A percentile compares a stretch with the other conserved stretches of the same genome.
Evolutionary conservation across 495 filamentous ascomycete genomes (phyloP).

Genomic region (Podospora appendiculata): DNA sequence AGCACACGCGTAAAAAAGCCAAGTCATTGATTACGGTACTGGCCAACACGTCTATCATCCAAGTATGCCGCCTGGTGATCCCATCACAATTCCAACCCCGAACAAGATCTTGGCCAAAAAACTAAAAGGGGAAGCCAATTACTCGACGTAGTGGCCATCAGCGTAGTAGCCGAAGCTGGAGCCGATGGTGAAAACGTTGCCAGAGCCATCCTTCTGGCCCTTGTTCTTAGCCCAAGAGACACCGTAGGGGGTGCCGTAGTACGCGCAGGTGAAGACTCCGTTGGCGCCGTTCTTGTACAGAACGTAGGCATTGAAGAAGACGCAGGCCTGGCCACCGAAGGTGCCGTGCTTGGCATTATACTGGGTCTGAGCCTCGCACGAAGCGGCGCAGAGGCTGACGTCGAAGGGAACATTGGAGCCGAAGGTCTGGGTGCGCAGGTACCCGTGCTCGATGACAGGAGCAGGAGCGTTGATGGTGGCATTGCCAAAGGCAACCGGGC

Average conservation of each 20-base stretch:
- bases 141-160: neutral
- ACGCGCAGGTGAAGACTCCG: constrained; percentile 11
- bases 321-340: constrained; percentile 23
- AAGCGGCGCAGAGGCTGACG: constrained; percentile 28
- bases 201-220: constrained; percentile 6
- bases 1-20: too few species aligned
- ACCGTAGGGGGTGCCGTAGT: constrained; percentile 6
- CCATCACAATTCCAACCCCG: too few species aligned
- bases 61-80: too few species aligned
- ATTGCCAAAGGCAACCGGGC: constrained; percentile 22
- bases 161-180: constrained; percentile 11
- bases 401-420: constrained; percentile 28
- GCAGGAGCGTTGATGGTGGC: constrained; percentile 35
- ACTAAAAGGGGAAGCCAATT: neutral
- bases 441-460: constrained; percentile 22
- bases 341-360: constrained; percentile 25
- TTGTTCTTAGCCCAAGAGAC: constrained; percentile 7
- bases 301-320: constrained; percentile 44
- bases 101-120: neutral
- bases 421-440: constrained; percentile 35
- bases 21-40: too few species aligned
- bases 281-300: constrained; percentile 29
- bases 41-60: too few species aligned
- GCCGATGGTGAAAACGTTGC: constrained; percentile 3
- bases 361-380: constrained; percentile 33